phyloP scores from a whole-genome alignment of 208 protist species.

The Crithidia bombi region DNA sequence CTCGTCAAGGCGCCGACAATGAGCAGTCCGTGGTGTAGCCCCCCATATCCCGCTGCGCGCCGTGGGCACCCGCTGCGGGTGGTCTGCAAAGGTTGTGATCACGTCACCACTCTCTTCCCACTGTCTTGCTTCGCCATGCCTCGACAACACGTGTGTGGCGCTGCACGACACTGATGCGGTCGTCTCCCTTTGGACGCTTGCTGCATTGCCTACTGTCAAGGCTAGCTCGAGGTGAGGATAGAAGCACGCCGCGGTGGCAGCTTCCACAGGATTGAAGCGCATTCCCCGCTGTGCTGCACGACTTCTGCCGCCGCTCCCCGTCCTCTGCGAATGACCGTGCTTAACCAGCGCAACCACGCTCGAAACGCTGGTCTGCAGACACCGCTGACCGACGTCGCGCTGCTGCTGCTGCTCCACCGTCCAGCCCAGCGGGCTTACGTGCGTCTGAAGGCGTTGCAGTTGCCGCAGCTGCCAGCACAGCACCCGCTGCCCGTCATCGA shows the following conservation, averaged over 20 bases:
- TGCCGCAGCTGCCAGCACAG: conserved; percentile 27
- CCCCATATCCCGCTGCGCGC: too few relatives aligned
- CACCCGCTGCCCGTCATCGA: conserved; percentile 15
- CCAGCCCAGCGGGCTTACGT: conserved; percentile 23
- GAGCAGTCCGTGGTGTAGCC: too few relatives aligned
- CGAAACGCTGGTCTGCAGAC: background rate
- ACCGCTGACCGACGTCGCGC: background rate
- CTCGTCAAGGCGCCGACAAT: too few relatives aligned
- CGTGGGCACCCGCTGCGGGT: too few relatives aligned
- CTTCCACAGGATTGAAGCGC: conserved; percentile 6
- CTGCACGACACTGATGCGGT: too few relatives aligned
- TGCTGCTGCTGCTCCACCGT: conserved; percentile 26
- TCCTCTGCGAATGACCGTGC: background rate
- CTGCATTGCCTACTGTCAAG: background rate
- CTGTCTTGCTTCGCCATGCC: too few relatives aligned
- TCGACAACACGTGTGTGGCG: too few relatives aligned
- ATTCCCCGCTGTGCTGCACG: background rate
- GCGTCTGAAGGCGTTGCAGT: conserved; percentile 6
- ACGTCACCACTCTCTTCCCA: too few relatives aligned
- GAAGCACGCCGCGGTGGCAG: conserved; percentile 25
- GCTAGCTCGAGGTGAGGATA: conserved; percentile 20
- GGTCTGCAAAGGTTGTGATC: too few relatives aligned
- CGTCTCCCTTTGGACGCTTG: too few relatives aligned
- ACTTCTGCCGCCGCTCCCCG: background rate
- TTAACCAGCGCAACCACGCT: background rate